Conservation (phyloP, 305 asterid species). For the Fraxinus xanthoxyloides region DNA sequence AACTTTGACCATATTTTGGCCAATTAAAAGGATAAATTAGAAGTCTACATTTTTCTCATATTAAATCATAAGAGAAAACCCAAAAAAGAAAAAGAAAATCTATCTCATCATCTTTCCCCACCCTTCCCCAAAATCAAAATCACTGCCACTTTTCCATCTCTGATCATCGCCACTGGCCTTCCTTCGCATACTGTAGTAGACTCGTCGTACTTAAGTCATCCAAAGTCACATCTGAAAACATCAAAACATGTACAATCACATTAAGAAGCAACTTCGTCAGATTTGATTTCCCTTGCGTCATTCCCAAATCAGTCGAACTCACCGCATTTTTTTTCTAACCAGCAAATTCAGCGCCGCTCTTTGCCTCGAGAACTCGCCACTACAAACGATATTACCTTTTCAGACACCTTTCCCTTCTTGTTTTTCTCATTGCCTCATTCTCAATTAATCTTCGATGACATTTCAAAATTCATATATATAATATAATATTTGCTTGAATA, state of each 20-base stretch:
- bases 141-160: too few species aligned
- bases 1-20: too few species aligned
- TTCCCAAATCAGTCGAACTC: conserved; percentile 18
- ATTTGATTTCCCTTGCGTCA: conserved; percentile 21
- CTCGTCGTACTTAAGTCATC: conserved; percentile 65
- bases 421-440: conserved; percentile 34
- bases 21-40: too few species aligned
- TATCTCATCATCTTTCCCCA: too few species aligned
- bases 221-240: conserved; percentile 66
- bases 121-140: too few species aligned
- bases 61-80: too few species aligned
- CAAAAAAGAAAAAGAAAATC: too few species aligned
- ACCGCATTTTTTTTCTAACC: conserved; percentile 18
- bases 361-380: conserved; percentile 34
- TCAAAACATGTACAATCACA: conserved; percentile 67
- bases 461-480: background rate
- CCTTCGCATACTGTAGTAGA: conserved; percentile 65
- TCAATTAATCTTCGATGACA: conserved; percentile 44
- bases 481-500: background rate
- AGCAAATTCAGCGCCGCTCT: conserved; percentile 45
- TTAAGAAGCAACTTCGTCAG: conserved; percentile 58
- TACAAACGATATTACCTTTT: conserved; percentile 33
- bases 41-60: too few species aligned
- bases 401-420: conserved; percentile 39
- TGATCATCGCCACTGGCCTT: conserved; percentile 45